Percentiles rank a stretch among this genome's conserved stretches.
phyloP scores from a whole-genome alignment of 805 yeast genomes.

The Schwanniomyces polymorphus region DNA sequence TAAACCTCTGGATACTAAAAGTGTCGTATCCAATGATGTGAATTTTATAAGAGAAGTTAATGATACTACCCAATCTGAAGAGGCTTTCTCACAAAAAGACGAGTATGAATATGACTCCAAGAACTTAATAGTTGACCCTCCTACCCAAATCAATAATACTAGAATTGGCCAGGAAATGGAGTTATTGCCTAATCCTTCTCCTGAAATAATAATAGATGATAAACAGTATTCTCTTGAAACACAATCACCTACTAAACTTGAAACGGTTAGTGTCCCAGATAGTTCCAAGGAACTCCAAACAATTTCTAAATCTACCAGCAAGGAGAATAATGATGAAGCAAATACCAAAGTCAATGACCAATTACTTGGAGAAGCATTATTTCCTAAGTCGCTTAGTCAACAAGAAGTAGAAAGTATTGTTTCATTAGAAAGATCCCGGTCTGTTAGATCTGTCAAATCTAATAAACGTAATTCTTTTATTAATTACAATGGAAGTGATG shows the following conservation, averaged over 20 bases:
- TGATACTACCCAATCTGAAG: conserved; percentile 8
- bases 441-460: conserved; percentile 52
- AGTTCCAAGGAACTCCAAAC: not conserved
- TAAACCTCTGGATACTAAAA: not conserved
- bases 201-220: not conserved
- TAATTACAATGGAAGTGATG: conserved; percentile 42
- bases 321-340: not conserved
- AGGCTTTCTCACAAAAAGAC: not conserved
- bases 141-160: conserved; percentile 17
- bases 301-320: not conserved
- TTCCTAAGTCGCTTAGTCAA: conserved; percentile 66
- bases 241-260: not conserved
- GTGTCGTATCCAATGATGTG: conserved; percentile 3
- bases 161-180: conserved; percentile 28
- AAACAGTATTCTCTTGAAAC: conserved; percentile 3
- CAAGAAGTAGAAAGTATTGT: conserved; percentile 76
- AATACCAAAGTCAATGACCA: conserved; percentile 15
- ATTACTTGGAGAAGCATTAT: conserved; percentile 52
- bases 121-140: conserved; percentile 23
- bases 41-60: conserved; percentile 31
- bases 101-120: conserved; percentile 14
- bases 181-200: not conserved
- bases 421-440: conserved; percentile 64
- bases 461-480: conserved; percentile 37
- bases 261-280: not conserved